phyloP scores from a whole-genome alignment of 805 yeast species.

The Saccharomycopsis vini region DNA sequence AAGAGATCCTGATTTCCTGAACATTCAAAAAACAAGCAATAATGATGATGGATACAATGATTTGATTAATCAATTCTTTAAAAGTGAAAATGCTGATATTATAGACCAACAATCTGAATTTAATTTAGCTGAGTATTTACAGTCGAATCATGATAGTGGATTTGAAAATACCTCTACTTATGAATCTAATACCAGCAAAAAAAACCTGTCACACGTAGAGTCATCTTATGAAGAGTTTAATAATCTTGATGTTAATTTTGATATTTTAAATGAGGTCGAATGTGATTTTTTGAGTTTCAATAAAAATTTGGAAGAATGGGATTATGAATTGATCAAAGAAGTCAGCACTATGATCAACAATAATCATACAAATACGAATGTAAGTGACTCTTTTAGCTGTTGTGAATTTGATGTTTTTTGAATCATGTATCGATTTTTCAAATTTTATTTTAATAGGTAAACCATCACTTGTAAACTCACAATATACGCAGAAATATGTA shows the following conservation, averaged over 20 bases:
- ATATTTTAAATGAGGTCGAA: conserved; percentile 2
- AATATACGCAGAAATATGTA: too few relatives aligned
- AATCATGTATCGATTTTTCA: neutral
- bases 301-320: conserved; percentile 8
- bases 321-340: conserved; percentile 11
- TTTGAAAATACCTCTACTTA: too few relatives aligned
- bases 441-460: too few relatives aligned
- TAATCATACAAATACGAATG: neutral
- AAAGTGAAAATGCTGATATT: conserved; percentile 7
- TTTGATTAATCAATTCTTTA: conserved; percentile 12
- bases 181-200: neutral
- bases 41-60: conserved; percentile 4
- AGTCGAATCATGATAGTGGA: neutral
- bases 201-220: neutral
- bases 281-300: neutral
- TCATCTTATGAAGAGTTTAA: conserved; percentile 9
- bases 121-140: conserved; percentile 1
- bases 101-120: neutral
- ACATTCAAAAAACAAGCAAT: neutral
- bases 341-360: conserved; percentile 7
- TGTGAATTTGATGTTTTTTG: conserved; percentile 13
- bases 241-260: conserved; percentile 8
- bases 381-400: conserved; percentile 4
- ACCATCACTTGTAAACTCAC: too few relatives aligned
- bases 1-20: conserved; percentile 1